A percentile compares a stretch with the other conserved stretches of the same genome.
Evolutionary conservation across 306 rosid species (phyloP).

Genomic region (Quercus variabilis): DNA sequence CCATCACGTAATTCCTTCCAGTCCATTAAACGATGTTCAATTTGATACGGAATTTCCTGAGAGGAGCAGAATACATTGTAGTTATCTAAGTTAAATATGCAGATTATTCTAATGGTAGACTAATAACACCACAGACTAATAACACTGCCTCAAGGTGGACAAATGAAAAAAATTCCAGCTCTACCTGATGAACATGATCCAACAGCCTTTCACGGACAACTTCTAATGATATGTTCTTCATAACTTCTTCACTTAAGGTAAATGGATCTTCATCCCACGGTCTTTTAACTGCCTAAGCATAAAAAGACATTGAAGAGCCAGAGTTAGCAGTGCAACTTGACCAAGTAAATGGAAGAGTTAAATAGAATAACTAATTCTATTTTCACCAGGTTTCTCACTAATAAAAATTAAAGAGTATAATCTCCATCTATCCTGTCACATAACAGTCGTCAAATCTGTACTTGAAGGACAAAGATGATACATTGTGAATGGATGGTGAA

Average conservation of each 20-base stretch:
- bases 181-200: conserved; percentile 95
- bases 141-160: conserved; percentile 1
- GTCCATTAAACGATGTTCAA: conserved; percentile 78
- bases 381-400: neutral
- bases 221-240: conserved; percentile 85
- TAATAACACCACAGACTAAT: neutral
- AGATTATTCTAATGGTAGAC: neutral
- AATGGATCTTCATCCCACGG: conserved; percentile 96
- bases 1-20: conserved; percentile 96
- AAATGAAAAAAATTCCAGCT: neutral
- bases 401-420: too few species aligned
- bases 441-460: neutral
- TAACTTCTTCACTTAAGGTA: conserved; percentile 76
- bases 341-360: neutral
- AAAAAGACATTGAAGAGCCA: conserved; percentile 24
- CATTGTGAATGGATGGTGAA: neutral
- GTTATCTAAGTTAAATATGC: conserved; percentile 12
- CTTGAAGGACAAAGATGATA: neutral
- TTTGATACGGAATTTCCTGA: conserved; percentile 89
- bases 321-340: conserved; percentile 16
- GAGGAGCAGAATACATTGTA: conserved; percentile 11
- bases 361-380: neutral
- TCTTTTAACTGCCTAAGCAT: conserved; percentile 77
- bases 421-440: neutral
- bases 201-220: conserved; percentile 93